Conservation (phyloP, 257 asterid genomes). For the Cruciata laevipes region DNA sequence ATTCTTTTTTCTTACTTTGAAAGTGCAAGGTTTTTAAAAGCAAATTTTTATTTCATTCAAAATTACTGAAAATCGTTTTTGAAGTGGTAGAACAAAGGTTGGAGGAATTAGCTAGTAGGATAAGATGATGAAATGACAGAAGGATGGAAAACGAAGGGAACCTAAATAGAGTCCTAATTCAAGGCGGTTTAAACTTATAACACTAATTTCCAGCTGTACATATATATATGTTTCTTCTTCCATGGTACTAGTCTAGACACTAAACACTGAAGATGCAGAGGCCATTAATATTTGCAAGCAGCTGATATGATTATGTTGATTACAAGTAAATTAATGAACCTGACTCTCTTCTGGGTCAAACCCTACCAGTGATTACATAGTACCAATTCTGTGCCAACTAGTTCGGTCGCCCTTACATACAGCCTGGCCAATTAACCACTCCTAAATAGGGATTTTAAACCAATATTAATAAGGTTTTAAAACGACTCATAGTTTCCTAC, state of each 20-base stretch:
- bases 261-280: neutral
- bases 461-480: neutral
- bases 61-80: too few relatives aligned
- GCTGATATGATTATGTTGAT: neutral
- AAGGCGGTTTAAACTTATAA: neutral
- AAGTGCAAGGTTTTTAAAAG: too few relatives aligned
- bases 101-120: neutral
- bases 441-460: neutral
- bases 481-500: too few relatives aligned
- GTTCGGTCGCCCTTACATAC: neutral
- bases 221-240: neutral
- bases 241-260: neutral
- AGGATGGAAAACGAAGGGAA: slow-evolving; percentile 2
- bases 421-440: neutral
- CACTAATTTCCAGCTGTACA: neutral
- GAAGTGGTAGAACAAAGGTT: too few relatives aligned
- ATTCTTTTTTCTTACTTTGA: too few relatives aligned
- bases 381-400: neutral
- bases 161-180: neutral
- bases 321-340: neutral
- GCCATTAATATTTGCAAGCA: neutral
- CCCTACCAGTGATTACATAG: neutral
- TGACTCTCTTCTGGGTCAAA: neutral
- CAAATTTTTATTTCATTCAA: too few relatives aligned
- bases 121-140: neutral